These are phyloP conservation scores for Fistulinella staudtii DNA, from an alignment of 1,284 basidiomycete genomes.

Conservation along the genomic window DNA sequence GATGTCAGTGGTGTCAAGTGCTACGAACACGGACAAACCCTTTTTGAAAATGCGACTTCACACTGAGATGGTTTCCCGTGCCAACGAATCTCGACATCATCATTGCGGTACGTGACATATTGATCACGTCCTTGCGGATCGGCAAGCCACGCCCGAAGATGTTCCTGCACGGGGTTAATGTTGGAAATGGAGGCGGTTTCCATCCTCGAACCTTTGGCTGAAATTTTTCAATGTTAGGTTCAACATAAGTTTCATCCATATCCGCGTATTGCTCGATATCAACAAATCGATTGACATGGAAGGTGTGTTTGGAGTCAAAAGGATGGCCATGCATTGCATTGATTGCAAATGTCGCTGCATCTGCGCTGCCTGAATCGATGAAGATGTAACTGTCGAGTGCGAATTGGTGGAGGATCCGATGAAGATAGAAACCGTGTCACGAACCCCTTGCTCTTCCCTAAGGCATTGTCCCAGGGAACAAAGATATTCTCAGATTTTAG, in stretches of 20 bases:
- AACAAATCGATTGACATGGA: slow-evolving; percentile 87
- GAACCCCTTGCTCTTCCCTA: slow-evolving; percentile 85
- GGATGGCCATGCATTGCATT: slow-evolving; percentile 79
- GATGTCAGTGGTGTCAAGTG: slow-evolving; percentile 4
- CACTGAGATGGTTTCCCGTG: slow-evolving; percentile 88
- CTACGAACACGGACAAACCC: slow-evolving; percentile 42
- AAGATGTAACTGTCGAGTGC: slow-evolving; percentile 71
- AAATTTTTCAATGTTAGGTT: slow-evolving; percentile 79
- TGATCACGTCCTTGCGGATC: slow-evolving; percentile 94
- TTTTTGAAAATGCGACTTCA: slow-evolving; percentile 75
- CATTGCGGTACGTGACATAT: slow-evolving; percentile 90
- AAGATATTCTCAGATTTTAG: slow-evolving; percentile 75
- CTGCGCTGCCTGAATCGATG: slow-evolving; percentile 79
- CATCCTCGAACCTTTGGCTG: slow-evolving; percentile 60
- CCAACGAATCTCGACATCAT: slow-evolving; percentile 92
- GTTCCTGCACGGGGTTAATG: slow-evolving; percentile 59
- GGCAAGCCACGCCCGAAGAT: slow-evolving; percentile 92
- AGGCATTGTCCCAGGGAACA: slow-evolving; percentile 81
- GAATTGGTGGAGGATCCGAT: slow-evolving; percentile 3
- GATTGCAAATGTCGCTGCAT: slow-evolving; percentile 82
- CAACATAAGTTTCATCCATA: slow-evolving; percentile 81
- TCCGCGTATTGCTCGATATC: slow-evolving; percentile 87
- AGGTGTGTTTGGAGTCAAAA: slow-evolving; percentile 92
- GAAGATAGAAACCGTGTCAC: slow-evolving; percentile 20
- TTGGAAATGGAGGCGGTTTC: not conserved